Percentiles rank a stretch among this genome's conserved stretches.
phyloP scores from a whole-genome alignment of 2,329 filamentous ascomycete species.

The Arthrobotrys pseudoclavata region DNA sequence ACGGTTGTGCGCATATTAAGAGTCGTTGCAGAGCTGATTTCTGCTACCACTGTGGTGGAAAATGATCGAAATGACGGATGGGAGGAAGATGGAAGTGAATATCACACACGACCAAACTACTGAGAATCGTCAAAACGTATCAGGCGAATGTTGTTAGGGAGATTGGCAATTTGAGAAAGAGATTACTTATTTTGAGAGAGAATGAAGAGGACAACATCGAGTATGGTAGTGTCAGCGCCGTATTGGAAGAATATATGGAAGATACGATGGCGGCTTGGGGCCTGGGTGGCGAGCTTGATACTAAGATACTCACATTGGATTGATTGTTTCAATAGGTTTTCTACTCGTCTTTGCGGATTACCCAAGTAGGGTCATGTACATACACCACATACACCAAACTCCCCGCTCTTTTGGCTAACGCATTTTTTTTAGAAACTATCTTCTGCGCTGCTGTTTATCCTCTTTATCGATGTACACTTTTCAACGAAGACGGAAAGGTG shows the following conservation, averaged over 20 bases:
- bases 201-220: not conserved
- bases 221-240: not conserved
- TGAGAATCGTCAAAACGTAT: constrained; percentile 36
- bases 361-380: no score
- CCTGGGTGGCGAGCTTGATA: not conserved
- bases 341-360: not conserved
- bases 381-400: no score
- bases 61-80: constrained; percentile 35
- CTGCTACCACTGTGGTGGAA: constrained; percentile 51
- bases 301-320: not conserved
- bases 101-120: constrained; percentile 9
- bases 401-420: no score
- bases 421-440: no score
- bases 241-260: not conserved
- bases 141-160: constrained; percentile 26
- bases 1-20: constrained; percentile 63
- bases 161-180: constrained; percentile 39
- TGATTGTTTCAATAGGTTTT: not conserved
- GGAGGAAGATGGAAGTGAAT: not conserved
- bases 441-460: no score
- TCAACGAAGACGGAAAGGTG: no score
- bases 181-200: constrained; percentile 2
- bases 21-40: constrained; percentile 59
- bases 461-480: no score
- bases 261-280: not conserved